Evolutionary conservation across 2,329 filamentous ascomycete species (phyloP).

Genomic region (Penicillium sumatraense): DNA sequence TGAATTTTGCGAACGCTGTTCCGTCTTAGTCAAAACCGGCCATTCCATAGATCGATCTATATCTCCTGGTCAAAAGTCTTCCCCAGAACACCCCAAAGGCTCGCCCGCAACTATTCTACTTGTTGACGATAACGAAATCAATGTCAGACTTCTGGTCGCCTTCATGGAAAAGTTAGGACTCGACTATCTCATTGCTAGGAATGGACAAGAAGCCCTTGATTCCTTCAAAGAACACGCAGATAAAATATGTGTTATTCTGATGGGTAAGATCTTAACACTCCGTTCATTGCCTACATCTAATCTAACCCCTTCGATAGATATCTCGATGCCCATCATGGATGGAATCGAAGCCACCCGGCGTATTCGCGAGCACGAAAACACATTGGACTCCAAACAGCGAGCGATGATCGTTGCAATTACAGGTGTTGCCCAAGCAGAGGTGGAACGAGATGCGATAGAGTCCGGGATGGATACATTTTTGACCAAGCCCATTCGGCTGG

Average conservation of each 20-base stretch:
- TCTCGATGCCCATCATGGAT: constrained; percentile 44
- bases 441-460: constrained; percentile 6
- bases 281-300: neutral
- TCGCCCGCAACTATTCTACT: constrained; percentile 28
- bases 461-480: constrained; percentile 12
- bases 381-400: neutral
- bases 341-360: constrained; percentile 35
- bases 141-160: constrained; percentile 38
- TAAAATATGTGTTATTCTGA: constrained; percentile 19
- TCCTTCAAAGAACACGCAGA: constrained; percentile 23
- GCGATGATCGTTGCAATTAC: constrained; percentile 8
- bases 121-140: constrained; percentile 45
- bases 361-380: constrained; percentile 27
- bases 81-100: neutral
- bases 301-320: constrained; percentile 26
- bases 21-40: neutral
- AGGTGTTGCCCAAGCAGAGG: constrained; percentile 11
- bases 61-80: neutral
- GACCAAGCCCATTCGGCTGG: constrained; percentile 10
- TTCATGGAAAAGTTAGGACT: constrained; percentile 36
- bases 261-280: constrained; percentile 20
- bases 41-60: neutral
- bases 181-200: constrained; percentile 35
- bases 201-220: constrained; percentile 42
- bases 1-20: neutral